Evolutionary conservation across 1,284 basidiomycete genomes (phyloP).

Genomic region (Hemileia vastatrix): DNA sequence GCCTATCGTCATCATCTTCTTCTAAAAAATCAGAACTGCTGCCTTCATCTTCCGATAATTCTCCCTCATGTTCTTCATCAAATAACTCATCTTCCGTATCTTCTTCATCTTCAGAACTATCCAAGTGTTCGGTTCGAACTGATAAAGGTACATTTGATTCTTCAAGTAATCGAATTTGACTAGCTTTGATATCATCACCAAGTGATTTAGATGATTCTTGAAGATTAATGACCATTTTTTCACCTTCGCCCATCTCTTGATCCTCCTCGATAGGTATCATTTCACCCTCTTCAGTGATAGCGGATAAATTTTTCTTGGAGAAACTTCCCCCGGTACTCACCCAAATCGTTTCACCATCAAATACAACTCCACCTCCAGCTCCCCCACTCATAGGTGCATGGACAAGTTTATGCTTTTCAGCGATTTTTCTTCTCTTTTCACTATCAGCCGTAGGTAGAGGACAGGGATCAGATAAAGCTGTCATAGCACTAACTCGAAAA

Average conservation of each 20-base stretch:
- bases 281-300: slow-evolving; percentile 55
- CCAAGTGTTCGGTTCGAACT: slow-evolving; percentile 32
- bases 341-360: slow-evolving; percentile 98
- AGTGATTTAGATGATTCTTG: slow-evolving; percentile 78
- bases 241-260: slow-evolving; percentile 66
- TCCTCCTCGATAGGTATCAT: slow-evolving; percentile 21
- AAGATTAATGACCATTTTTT: slow-evolving; percentile 92
- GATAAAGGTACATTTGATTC: slow-evolving; percentile 59
- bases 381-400: slow-evolving; percentile 99
- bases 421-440: slow-evolving; percentile 83
- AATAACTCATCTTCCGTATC: too few relatives aligned
- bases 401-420: slow-evolving; percentile 88
- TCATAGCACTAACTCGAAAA: slow-evolving; percentile 56
- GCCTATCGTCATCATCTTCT: slow-evolving; percentile 30
- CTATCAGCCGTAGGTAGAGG: slow-evolving; percentile 83
- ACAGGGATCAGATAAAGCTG: slow-evolving; percentile 79
- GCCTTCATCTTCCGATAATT: slow-evolving; percentile 35
- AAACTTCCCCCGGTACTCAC: slow-evolving; percentile 95
- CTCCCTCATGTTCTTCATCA: slow-evolving; percentile 26
- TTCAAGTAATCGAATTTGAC: slow-evolving; percentile 75
- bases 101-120: slow-evolving; percentile 10
- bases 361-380: slow-evolving; percentile 61
- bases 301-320: slow-evolving; percentile 52
- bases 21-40: slow-evolving; percentile 32
- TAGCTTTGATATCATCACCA: slow-evolving; percentile 68